phyloP scores from a whole-genome alignment of 2,329 filamentous ascomycete species.

The Metarhizium robertsii region DNA sequence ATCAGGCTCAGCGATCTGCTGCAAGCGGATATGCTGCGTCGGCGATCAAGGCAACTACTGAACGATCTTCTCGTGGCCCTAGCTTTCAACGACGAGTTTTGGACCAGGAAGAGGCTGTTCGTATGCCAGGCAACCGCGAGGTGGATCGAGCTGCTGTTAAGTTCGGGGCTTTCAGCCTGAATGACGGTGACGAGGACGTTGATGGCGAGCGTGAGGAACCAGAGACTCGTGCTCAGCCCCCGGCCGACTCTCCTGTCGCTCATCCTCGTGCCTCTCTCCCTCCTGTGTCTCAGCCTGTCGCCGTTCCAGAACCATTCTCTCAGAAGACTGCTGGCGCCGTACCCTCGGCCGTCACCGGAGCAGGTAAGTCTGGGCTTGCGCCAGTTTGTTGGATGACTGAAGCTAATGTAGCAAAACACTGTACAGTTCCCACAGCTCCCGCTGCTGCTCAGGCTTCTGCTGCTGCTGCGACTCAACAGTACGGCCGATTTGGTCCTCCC shows the following conservation, averaged over 20 bases:
- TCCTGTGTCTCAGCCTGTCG: conserved; percentile 50
- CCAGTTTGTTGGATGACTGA: conserved; percentile 8
- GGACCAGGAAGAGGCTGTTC: conserved; percentile 94
- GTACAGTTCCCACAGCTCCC: conserved; percentile 6
- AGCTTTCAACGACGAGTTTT: conserved; percentile 80
- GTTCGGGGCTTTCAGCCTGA: conserved; percentile 90
- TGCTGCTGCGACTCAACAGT: conserved; percentile 50
- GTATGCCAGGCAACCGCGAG: conserved; percentile 95
- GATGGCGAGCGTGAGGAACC: conserved; percentile 93
- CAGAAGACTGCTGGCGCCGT: conserved; percentile 44
- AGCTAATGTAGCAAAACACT: conserved; percentile 16
- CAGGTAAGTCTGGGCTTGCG: conserved; percentile 16
- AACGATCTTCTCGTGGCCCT: conserved; percentile 56
- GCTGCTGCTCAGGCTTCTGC: conserved; percentile 37
- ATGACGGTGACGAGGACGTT: conserved; percentile 75
- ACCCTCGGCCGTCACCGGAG: conserved; percentile 18
- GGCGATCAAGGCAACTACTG: conserved; percentile 66
- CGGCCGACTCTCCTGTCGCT: conserved; percentile 81
- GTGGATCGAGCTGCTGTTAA: conserved; percentile 90
- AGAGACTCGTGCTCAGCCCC: conserved; percentile 87
- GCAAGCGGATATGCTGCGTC: conserved; percentile 68
- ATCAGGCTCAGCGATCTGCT: conserved; percentile 40
- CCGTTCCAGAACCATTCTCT: conserved; percentile 46
- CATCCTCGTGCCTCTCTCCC: conserved; percentile 81
- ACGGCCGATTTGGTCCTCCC: conserved; percentile 59